phyloP scores from a whole-genome alignment of 2,329 filamentous ascomycete genomes.

The Xylaria sp. region DNA sequence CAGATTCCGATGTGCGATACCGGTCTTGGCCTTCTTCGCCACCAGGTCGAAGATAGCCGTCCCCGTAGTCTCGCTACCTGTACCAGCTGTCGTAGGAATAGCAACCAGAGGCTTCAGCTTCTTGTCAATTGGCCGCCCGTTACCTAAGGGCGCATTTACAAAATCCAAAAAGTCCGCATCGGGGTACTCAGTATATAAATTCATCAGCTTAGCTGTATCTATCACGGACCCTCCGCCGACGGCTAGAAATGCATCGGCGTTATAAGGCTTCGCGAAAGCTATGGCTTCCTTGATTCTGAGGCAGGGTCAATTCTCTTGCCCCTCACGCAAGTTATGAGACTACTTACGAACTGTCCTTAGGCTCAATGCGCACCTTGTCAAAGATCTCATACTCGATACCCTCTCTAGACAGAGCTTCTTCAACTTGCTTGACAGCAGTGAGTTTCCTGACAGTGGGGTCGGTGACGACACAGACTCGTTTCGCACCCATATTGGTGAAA shows the following conservation, averaged over 20 bases:
- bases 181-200: slow-evolving; percentile 88
- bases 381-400: slow-evolving; percentile 83
- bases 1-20: slow-evolving; percentile 91
- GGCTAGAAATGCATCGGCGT: slow-evolving; percentile 87
- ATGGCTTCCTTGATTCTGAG: slow-evolving; percentile 85
- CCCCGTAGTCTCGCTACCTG: slow-evolving; percentile 92
- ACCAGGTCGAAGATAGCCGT: slow-evolving; percentile 98
- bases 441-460: slow-evolving; percentile 81
- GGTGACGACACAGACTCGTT: slow-evolving; percentile 90
- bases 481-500: slow-evolving; percentile 85
- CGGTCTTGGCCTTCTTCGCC: slow-evolving; percentile 88
- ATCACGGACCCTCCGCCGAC: slow-evolving; percentile 95
- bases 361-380: slow-evolving; percentile 82
- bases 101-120: slow-evolving; percentile 78
- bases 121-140: slow-evolving; percentile 75
- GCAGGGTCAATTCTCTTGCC: slow-evolving; percentile 3
- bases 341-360: slow-evolving; percentile 87
- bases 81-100: slow-evolving; percentile 84
- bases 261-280: slow-evolving; percentile 78
- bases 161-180: slow-evolving; percentile 97
- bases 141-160: slow-evolving; percentile 92
- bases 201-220: slow-evolving; percentile 98
- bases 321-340: not conserved
- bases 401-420: slow-evolving; percentile 78
- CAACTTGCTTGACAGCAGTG: slow-evolving; percentile 86